Evolutionary conservation across 495 filamentous ascomycete species (phyloP).

Genomic region (Penicillium dipodomyicola): DNA sequence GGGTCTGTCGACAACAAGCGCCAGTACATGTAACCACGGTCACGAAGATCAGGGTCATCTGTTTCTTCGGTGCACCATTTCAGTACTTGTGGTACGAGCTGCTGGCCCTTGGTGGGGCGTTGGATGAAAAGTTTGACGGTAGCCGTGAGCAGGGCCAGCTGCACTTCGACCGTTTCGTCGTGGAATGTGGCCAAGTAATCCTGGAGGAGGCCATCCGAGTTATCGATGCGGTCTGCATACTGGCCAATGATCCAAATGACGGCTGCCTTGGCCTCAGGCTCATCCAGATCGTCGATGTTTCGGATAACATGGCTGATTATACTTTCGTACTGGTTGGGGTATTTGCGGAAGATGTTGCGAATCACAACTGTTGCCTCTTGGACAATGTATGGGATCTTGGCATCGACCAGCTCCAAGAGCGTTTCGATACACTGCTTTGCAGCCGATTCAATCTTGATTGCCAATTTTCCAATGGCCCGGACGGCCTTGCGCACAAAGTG

Average conservation of each 20-base stretch:
- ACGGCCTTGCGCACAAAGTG: slow-evolving; percentile 98
- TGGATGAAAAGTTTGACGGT: slow-evolving; percentile 99
- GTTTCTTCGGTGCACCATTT: slow-evolving; percentile 99
- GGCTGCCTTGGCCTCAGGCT: slow-evolving; percentile 98
- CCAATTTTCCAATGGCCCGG: slow-evolving; percentile 94
- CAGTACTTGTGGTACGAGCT: slow-evolving; percentile 90
- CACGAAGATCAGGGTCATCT: slow-evolving; percentile 93
- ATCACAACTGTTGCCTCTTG: slow-evolving; percentile 99
- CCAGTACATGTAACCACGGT: slow-evolving; percentile 99
- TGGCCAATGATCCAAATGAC: slow-evolving; percentile 99
- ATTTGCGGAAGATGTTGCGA: slow-evolving; percentile 98
- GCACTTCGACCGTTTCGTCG: slow-evolving; percentile 92
- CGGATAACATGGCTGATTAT: slow-evolving; percentile 96
- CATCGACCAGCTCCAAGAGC: slow-evolving; percentile 87
- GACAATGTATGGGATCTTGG: slow-evolving; percentile 99
- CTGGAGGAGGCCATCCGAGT: slow-evolving; percentile 87
- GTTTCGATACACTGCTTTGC: slow-evolving; percentile 88
- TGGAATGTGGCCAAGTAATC: slow-evolving; percentile 92
- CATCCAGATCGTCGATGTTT: slow-evolving; percentile 93
- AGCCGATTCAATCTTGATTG: slow-evolving; percentile 97
- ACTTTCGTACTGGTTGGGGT: slow-evolving; percentile 96
- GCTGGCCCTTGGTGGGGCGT: slow-evolving; percentile 89
- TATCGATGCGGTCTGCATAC: slow-evolving; percentile 95
- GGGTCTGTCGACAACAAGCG: slow-evolving; percentile 93
- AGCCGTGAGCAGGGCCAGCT: slow-evolving; percentile 90